Base-by-base conservation (phyloP, 345 rosid genomes). In the Conringia planisiliqua region DNA sequence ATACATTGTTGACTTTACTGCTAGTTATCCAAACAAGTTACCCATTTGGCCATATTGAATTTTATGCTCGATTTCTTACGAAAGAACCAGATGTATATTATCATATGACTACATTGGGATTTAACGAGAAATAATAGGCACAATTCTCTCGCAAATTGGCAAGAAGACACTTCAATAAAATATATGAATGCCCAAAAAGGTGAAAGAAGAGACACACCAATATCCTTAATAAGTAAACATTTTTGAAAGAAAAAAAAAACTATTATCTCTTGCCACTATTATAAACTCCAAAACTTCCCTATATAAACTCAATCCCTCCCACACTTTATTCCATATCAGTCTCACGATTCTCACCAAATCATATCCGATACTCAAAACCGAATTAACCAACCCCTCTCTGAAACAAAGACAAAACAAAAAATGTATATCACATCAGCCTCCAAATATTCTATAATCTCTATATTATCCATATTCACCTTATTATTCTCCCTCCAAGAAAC, bases 401-500 rank as follows among this genome's bases (percentile, higher is more conserved):
- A 26, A 43, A 44, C 7, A 44, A 43, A 68, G 2, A 27, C 16
- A 22, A 22, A 22, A 22, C 32, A 35, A 27, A 56, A 71, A 50
- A 78, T 78, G 81, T 66, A 5, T 29, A 36, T 27, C 3, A 32
- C 62, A 66, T 9, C 33, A 65, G 5, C 6, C 22, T 65, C 62
- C 40, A 77, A 66, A 40, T 58, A 56, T 13, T 66, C 69, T 7
- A 22, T 66, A 8, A 17, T 71, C 48, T 39, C 67, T 65, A 38
- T 39, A 13, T 2, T 77, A 56, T 70, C 62, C 14, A 13, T 36
- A 36, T 29, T 70, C 33, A 61, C 30, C 48, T 32, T 69, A 54
- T 3, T 58, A 70, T 30, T 59, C 52, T 33, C 61, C 78, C 46
- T 89, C 32, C 71, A 35, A 11, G 81, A 61, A n/a, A 38, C 80